Percentiles rank a stretch among this genome's conserved stretches.
These are phyloP conservation scores for Penicillium capsulatum DNA, from an alignment of 2,329 filamentous ascomycete genomes.

Conservation along the genomic window DNA sequence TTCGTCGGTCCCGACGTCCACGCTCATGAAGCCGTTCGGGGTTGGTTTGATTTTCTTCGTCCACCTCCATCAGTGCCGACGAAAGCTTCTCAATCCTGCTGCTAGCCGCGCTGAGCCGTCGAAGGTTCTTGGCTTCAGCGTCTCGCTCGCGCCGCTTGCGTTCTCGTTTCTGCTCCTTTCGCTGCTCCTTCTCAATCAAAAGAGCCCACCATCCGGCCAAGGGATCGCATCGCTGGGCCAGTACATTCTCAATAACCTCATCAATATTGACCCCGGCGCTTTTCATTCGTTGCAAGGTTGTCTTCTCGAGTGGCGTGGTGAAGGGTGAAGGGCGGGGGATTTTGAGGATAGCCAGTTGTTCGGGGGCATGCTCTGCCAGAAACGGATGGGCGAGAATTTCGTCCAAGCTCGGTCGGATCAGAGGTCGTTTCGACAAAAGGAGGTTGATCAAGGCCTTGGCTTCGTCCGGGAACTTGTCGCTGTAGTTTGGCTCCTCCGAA, in stretches of 20 bases:
- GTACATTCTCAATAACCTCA: conserved; percentile 86
- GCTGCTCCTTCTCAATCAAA: conserved; percentile 87
- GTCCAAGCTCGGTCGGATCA: conserved; percentile 73
- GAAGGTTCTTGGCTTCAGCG: conserved; percentile 69
- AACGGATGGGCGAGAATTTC: conserved; percentile 89
- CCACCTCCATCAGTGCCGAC: conserved; percentile 70
- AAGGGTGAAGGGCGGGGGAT: conserved; percentile 77
- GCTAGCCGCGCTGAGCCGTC: conserved; percentile 83
- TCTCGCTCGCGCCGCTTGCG: conserved; percentile 82
- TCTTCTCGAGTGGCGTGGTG: conserved; percentile 79
- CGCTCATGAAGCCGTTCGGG: conserved; percentile 61
- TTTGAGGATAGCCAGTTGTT: conserved; percentile 85
- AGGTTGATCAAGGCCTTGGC: conserved; percentile 71
- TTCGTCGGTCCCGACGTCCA: conserved; percentile 73
- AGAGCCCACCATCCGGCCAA: conserved; percentile 95
- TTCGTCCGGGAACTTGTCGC: conserved; percentile 71
- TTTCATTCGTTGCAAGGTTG: conserved; percentile 86
- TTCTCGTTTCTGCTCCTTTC: conserved; percentile 76
- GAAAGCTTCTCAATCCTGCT: conserved; percentile 78
- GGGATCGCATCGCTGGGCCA: conserved; percentile 82
- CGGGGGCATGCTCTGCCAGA: conserved; percentile 76
- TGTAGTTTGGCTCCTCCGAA: conserved; percentile 78
- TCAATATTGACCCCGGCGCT: conserved; percentile 93
- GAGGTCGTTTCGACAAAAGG: conserved; percentile 84
- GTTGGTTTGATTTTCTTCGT: conserved; percentile 62